phyloP scores from a whole-genome alignment of 1,139 yeast genomes.

The Suhomyces taliae region DNA sequence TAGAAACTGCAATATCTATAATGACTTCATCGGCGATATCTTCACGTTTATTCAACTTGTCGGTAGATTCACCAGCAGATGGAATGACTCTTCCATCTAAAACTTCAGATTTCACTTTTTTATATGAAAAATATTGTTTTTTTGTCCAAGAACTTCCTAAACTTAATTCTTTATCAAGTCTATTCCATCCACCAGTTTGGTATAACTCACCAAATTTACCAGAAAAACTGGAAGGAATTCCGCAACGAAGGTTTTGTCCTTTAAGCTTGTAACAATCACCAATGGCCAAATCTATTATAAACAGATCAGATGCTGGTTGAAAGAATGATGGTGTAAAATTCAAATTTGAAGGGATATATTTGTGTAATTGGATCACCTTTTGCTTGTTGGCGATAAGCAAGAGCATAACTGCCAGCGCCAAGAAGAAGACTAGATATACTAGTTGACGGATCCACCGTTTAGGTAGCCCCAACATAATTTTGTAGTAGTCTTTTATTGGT shows the following conservation, averaged over 20 bases:
- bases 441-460: constrained; percentile 25
- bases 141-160: constrained; percentile 36
- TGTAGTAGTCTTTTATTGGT: neutral
- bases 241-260: constrained; percentile 29
- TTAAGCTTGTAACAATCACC: constrained; percentile 31
- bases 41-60: constrained; percentile 5
- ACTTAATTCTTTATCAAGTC: constrained; percentile 39
- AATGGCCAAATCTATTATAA: constrained; percentile 37
- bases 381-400: constrained; percentile 35
- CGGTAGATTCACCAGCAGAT: constrained; percentile 1
- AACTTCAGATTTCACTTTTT: constrained; percentile 28
- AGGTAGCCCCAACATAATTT: constrained; percentile 12
- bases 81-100: constrained; percentile 12
- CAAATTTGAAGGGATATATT: constrained; percentile 29
- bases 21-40: constrained; percentile 23
- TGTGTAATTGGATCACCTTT: constrained; percentile 28
- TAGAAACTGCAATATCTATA: constrained; percentile 40
- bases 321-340: constrained; percentile 38
- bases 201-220: constrained; percentile 36
- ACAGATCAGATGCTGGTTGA: constrained; percentile 41
- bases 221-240: constrained; percentile 26
- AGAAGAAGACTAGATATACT: constrained; percentile 19
- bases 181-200: constrained; percentile 35
- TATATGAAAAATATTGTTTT: constrained; percentile 34
- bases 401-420: constrained; percentile 20